These are phyloP conservation scores for Simplicillium sp. DNA, from an alignment of 2,329 filamentous ascomycete genomes.

Conservation along the genomic window DNA sequence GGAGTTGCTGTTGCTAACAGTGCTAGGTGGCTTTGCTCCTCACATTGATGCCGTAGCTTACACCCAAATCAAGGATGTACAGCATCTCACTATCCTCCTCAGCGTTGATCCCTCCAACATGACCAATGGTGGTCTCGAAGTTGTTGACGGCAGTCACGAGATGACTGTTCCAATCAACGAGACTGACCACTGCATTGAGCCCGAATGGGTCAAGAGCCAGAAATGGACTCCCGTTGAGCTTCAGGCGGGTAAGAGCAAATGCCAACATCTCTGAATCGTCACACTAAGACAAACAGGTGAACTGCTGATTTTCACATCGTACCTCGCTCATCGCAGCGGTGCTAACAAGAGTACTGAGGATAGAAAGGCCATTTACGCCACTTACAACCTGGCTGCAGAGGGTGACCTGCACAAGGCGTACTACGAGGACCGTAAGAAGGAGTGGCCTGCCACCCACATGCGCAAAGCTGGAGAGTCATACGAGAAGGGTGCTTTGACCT, in stretches of 20 bases:
- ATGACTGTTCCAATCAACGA: conserved; percentile 9
- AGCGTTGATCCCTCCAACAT: conserved; percentile 10
- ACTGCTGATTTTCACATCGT: conserved; percentile 11
- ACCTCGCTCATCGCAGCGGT: conserved; percentile 10
- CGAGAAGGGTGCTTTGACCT: conserved; percentile 7
- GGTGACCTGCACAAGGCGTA: conserved; percentile 11
- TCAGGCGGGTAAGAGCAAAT: conserved; percentile 6
- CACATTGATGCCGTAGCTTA: conserved; percentile 13
- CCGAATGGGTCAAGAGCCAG: conserved; percentile 7
- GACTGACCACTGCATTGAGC: conserved; percentile 9
- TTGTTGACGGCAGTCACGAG: conserved; percentile 9
- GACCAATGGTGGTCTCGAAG: conserved; percentile 10
- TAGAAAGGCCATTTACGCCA: conserved; percentile 12
- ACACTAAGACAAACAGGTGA: conserved; percentile 4
- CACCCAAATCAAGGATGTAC: conserved; percentile 11
- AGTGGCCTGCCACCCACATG: conserved; percentile 12
- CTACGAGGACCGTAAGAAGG: conserved; percentile 10
- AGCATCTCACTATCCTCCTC: conserved; percentile 11
- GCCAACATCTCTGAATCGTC: neutral
- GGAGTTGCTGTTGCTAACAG: too few relatives aligned
- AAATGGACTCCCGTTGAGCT: conserved; percentile 10
- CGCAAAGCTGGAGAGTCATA: conserved; percentile 9
- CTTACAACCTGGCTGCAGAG: conserved; percentile 10
- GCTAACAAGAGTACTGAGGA: conserved; percentile 8
- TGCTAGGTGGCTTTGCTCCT: conserved; percentile 11